Evolutionary conservation across 1,284 basidiomycete species (phyloP), one percentile per base, ranked within the genome.

Genomic region (Apiotrichum siamense): DNA sequence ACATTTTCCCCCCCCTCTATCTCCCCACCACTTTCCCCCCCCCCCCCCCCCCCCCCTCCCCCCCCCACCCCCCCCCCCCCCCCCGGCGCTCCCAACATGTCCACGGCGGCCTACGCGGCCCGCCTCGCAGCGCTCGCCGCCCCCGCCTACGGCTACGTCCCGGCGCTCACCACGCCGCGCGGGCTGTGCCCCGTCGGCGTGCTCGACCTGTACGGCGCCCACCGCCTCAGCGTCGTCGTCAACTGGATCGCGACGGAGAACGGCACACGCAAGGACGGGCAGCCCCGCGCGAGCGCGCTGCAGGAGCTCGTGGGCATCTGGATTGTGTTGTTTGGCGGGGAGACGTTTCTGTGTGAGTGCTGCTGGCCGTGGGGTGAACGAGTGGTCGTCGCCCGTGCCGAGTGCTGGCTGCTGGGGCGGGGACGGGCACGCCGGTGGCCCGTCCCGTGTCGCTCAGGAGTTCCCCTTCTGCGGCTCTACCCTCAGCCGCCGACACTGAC

Each of bases 321-420:
- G 55, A 50, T 73, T 0, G 58, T 75, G 25, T 56, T 75, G 2
- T 75, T 72, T 56, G 73, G 73, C 17, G 71, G 70, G 20, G 73
- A 75, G 54, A 74, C 72, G 1, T 73, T 74, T 38, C 60, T 75
- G 0, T 55, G 72, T 73, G 44, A 61, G 70, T 58, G 9, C 12
- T 7, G 9, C 11, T 5, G 29, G 18, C 12, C 9, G 21, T 25
- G 26, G 44, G 21, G n/a, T 2, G 25, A 4, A 20, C 11, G 23
- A 23, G 7, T 15, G 33, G 20, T 27, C 20, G 45, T n/a, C n/a
- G n/a, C n/a, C n/a, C n/a, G n/a, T n/a, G n/a, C n/a, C n/a, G n/a
- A n/a, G n/a, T n/a, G n/a, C n/a, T n/a, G n/a, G n/a, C n/a, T n/a
- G n/a, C n/a, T n/a, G n/a, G n/a, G n/a, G n/a, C n/a, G n/a, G n/a